Conservation (phyloP, 306 rosid species). For the Rubus parviflorus region DNA sequence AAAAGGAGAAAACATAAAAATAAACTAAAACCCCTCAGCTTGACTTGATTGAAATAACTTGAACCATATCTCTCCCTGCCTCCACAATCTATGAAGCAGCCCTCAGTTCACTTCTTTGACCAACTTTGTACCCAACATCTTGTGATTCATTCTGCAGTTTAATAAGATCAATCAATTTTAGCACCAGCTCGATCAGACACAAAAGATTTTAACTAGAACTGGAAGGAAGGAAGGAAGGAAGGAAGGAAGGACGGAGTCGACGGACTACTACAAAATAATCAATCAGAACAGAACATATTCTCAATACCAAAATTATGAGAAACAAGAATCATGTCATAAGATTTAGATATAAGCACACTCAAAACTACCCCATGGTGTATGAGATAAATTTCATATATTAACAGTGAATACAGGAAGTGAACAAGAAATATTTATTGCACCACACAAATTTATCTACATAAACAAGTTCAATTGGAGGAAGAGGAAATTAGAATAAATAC, state of each 20-base stretch:
- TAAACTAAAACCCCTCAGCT: constrained; percentile 11
- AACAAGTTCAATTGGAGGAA: background rate
- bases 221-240: background rate
- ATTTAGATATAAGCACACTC: background rate
- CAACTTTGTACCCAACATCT: constrained; percentile 14
- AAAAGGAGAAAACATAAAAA: constrained; percentile 14
- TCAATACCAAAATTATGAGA: background rate
- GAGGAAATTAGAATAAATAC: background rate
- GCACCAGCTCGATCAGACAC: constrained; percentile 16
- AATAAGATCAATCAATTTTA: constrained; percentile 4
- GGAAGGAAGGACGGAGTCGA: background rate
- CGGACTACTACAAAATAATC: background rate
- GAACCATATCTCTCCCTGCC: constrained; percentile 22
- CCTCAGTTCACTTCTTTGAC: constrained; percentile 27
- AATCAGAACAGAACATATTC: background rate
- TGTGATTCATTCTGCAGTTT: constrained; percentile 41
- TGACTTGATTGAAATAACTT: constrained; percentile 40
- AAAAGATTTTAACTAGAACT: background rate
- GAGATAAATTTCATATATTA: background rate
- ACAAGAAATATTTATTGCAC: background rate
- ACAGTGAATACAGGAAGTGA: background rate
- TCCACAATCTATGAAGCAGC: constrained; percentile 55
- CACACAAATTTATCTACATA: background rate
- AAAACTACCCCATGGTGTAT: background rate
- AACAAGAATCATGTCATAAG: background rate